Conservation (phyloP, 108 stramenopile species). For the Pseudonitzschia delicatissima region DNA sequence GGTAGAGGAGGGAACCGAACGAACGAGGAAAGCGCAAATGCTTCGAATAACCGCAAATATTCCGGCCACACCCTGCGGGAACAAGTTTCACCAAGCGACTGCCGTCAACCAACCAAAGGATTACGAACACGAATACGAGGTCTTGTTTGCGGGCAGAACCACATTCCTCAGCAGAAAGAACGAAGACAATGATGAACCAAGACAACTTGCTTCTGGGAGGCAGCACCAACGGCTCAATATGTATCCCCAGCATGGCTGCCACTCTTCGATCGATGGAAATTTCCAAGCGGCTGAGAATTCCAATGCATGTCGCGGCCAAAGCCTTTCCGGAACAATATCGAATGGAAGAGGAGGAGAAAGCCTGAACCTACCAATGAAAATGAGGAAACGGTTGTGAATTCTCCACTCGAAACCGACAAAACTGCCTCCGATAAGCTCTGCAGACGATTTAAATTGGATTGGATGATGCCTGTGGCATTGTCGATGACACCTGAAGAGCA, state of each 20-base stretch:
- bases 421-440: no score
- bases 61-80: neutral
- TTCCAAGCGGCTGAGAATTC: constrained; percentile 23
- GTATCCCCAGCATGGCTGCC: constrained; percentile 24
- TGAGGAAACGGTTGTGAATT: neutral
- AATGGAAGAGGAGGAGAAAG: neutral
- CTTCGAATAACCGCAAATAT: neutral
- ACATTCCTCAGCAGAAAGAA: neutral
- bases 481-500: no score
- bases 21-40: neutral
- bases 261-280: constrained; percentile 16
- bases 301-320: constrained; percentile 17
- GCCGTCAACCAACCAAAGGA: neutral
- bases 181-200: neutral
- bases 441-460: no score
- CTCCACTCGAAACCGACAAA: no score
- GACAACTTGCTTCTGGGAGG: neutral
- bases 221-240: neutral
- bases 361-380: neutral
- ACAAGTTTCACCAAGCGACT: neutral
- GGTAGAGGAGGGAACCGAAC: neutral
- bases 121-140: neutral
- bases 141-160: neutral
- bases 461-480: no score
- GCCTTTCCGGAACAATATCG: neutral